These are phyloP conservation scores for Solanum pimpinellifolium DNA, from an alignment of 257 asterid species.

Conservation along the genomic window DNA sequence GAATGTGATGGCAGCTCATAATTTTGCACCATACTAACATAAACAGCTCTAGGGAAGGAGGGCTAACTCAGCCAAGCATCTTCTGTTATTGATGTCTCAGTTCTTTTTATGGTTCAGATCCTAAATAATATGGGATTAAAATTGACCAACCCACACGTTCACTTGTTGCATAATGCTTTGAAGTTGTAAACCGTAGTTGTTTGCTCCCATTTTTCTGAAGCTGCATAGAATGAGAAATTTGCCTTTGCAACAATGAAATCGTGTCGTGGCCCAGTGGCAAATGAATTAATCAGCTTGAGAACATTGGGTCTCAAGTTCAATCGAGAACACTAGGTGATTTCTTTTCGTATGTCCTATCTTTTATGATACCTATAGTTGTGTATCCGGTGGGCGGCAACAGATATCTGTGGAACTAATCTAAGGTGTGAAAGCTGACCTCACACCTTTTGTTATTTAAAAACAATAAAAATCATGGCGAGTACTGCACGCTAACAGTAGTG, in stretches of 20 bases:
- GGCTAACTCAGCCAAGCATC: neutral
- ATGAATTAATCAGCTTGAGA: neutral
- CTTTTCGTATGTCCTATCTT: too few relatives aligned
- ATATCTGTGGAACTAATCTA: too few relatives aligned
- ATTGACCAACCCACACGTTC: neutral
- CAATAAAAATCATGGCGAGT: neutral
- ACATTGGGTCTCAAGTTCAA: too few relatives aligned
- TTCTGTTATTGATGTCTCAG: too few relatives aligned
- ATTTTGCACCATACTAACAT: neutral
- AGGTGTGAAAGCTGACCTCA: neutral
- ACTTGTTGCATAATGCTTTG: neutral
- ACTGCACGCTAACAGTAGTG: neutral
- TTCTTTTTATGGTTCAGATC: neutral
- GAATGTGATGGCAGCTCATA: neutral
- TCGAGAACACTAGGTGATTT: too few relatives aligned
- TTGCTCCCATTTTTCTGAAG: neutral
- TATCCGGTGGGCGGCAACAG: too few relatives aligned
- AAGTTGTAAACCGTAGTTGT: neutral
- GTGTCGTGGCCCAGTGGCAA: neutral
- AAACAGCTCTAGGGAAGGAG: neutral
- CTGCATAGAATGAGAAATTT: neutral
- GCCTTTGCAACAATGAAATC: neutral
- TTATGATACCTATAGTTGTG: too few relatives aligned
- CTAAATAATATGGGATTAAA: neutral
- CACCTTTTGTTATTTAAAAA: neutral